phyloP scores from a whole-genome alignment of 2,329 filamentous ascomycete species.

The Beauveria australis region DNA sequence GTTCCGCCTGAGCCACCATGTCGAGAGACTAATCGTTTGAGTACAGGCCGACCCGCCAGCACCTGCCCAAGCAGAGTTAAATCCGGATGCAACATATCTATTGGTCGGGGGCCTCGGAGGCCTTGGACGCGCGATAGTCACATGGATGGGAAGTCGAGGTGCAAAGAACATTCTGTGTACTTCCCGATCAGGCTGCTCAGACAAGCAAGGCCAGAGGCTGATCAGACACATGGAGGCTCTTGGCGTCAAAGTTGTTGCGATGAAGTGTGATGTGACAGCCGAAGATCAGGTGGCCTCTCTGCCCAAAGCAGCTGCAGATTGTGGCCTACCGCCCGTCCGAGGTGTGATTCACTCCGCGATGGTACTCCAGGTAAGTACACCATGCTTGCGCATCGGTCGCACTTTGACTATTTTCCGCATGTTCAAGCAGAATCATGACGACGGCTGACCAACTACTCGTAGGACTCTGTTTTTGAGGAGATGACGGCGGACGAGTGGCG shows the following conservation, averaged over 20 bases:
- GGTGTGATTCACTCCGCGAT: constrained; percentile 31
- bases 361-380: constrained; percentile 16
- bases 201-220: neutral
- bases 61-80: neutral
- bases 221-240: neutral
- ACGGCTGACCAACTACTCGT: neutral
- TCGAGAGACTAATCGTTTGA: neutral
- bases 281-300: neutral
- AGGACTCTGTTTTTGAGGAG: constrained; percentile 6
- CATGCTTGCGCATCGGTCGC: neutral
- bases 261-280: constrained; percentile 20
- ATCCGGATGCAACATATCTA: neutral
- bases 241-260: constrained; percentile 16
- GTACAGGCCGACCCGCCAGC: neutral
- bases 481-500: constrained; percentile 27
- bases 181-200: constrained; percentile 7
- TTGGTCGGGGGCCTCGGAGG: neutral
- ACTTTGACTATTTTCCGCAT: neutral
- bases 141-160: neutral
- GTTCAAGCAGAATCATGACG: neutral
- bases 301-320: constrained; percentile 2
- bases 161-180: constrained; percentile 19
- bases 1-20: neutral
- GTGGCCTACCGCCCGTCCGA: constrained; percentile 22
- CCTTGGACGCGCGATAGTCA: neutral